Conservation (phyloP, 768 basidiomycete genomes). For the Kwoniella mangroviensis region DNA sequence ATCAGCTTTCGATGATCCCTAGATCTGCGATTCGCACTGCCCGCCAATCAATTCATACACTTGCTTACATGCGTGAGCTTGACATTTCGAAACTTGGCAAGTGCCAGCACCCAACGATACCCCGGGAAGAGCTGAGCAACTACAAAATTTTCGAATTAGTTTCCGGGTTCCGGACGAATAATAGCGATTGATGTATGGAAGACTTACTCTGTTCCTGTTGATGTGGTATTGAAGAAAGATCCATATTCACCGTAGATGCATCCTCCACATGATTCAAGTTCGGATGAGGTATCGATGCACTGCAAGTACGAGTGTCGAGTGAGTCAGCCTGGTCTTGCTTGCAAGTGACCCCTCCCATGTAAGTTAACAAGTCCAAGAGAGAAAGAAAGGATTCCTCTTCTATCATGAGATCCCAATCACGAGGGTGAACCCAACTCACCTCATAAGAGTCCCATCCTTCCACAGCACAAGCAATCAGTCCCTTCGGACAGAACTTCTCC, state of each 20-base stretch:
- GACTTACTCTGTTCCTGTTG: constrained; percentile 17
- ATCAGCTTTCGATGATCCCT: too few species aligned
- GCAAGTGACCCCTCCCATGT: too few species aligned
- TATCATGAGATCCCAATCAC: too few species aligned
- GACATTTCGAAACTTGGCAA: constrained; percentile 21
- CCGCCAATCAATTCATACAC: constrained; percentile 17
- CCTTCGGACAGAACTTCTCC: constrained; percentile 6
- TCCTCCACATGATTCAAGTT: constrained; percentile 24
- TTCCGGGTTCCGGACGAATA: not conserved
- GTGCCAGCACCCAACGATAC: constrained; percentile 23
- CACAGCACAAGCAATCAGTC: constrained; percentile 14
- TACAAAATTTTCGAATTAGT: not conserved
- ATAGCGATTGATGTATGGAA: not conserved
- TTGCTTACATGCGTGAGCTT: constrained; percentile 22
- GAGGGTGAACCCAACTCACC: constrained; percentile 3
- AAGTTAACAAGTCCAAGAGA: too few species aligned
- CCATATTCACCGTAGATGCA: constrained; percentile 17
- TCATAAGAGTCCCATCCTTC: constrained; percentile 12
- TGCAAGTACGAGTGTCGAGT: not conserved
- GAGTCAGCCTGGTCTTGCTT: too few species aligned
- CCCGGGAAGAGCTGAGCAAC: constrained; percentile 6
- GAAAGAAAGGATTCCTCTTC: too few species aligned
- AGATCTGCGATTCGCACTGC: not conserved
- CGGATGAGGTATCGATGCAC: constrained; percentile 17
- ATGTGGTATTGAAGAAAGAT: not conserved